Evolutionary conservation across 176 grass and related monocot genomes (phyloP), one percentile per base, ranked within the genome.

Genomic region (Aechmea fasciata): DNA sequence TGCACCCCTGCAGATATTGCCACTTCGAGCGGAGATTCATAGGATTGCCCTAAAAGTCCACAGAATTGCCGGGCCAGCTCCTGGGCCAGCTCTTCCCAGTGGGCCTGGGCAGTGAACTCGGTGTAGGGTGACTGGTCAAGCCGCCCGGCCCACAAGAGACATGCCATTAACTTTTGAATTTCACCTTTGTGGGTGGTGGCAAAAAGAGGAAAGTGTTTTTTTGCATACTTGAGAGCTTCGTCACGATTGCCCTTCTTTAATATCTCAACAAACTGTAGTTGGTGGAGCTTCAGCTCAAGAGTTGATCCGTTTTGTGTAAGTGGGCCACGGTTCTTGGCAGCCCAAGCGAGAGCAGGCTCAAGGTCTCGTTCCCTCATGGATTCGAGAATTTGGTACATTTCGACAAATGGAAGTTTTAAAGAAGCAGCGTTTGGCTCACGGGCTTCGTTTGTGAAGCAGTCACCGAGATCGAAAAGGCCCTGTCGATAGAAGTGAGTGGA

Each of bases 261-360:
- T 79, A 93, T 87, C 66, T 92, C 84, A 14, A 99, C 63, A 52
- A 85, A 93, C 68, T 99, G 89, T 77, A 90, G 86, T 11, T 81
- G 69, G 70, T 99, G 90, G 73, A 93, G 94, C 62, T 82, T 99
- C 74, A 93, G 76, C 82, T 99, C 84, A 11, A 99, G 94, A 64
- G 69, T 72, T 23, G 93, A 97, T 7, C 79, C 69, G 85, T 85
- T 79, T 57, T 85, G 84, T 9, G 78, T 28, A 47, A 99, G 75
- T 47, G 74, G 48, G 57, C 87, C 82, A 62, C 78, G 81, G 64
- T 90, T 85, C 50, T 77, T 83, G 50, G 74, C 83, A 69, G 84
- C 89, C 94, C 92, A 97, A 72, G 23, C 75, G 10, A 97, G 81
- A 2, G 89, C 94, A 57, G 87, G 87, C 25, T 85, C 79, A 1